Percentiles rank a stretch among this genome's conserved stretches.
Conservation (phyloP, 495 filamentous ascomycete species). For the Podospora tetraspora region DNA sequence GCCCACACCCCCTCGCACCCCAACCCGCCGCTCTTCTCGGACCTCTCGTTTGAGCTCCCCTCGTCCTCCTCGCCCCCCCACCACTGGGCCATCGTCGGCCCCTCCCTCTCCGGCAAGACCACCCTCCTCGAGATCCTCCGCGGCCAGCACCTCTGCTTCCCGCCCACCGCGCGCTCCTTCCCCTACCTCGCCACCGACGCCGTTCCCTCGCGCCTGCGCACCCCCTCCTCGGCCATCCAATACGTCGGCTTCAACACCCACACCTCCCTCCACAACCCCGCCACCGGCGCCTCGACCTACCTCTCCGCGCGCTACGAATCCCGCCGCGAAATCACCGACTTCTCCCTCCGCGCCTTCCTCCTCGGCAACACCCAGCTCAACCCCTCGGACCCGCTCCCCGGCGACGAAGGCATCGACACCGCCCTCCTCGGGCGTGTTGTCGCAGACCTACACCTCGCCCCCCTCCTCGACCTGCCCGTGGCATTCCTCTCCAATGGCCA, state of each 20-base stretch:
- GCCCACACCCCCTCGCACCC: constrained; percentile 14
- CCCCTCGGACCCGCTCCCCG: constrained; percentile 34
- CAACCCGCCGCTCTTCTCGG: constrained; percentile 62
- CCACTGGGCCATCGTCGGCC: constrained; percentile 72
- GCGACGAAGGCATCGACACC: constrained; percentile 40
- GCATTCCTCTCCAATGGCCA: constrained; percentile 91
- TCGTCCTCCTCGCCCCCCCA: constrained; percentile 43
- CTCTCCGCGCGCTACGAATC: constrained; percentile 92
- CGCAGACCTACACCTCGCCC: constrained; percentile 56
- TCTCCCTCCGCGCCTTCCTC: constrained; percentile 73
- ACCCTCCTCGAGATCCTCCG: constrained; percentile 70
- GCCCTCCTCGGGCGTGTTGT: constrained; percentile 55
- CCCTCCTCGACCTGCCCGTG: constrained; percentile 70
- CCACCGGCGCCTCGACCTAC: constrained; percentile 59
- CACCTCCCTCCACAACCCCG: constrained; percentile 22
- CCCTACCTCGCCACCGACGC: constrained; percentile 66
- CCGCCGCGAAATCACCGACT: constrained; percentile 77
- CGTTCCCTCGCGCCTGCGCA: constrained; percentile 50
- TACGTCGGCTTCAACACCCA: constrained; percentile 78
- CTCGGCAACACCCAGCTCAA: constrained; percentile 74
- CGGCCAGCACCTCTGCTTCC: constrained; percentile 66
- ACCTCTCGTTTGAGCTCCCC: constrained; percentile 61
- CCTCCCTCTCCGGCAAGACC: constrained; percentile 65
- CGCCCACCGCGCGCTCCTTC: constrained; percentile 65
- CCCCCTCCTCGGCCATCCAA: constrained; percentile 60